Conservation (phyloP, 768 basidiomycete genomes). For the Auriscalpium microsporum region DNA sequence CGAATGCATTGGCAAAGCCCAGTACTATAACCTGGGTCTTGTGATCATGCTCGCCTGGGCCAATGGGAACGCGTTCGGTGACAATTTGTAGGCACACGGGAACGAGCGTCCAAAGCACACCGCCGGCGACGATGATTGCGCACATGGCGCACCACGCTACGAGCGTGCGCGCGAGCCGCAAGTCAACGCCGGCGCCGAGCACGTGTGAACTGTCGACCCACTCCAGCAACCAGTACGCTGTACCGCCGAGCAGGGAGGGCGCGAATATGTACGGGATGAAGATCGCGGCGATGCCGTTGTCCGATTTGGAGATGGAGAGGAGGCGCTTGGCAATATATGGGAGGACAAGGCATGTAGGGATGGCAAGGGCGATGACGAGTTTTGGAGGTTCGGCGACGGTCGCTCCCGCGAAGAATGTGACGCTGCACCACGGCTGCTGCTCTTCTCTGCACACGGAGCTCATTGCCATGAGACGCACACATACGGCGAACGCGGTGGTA, state of each 20-base stretch:
- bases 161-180: constrained; percentile 51
- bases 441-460: constrained; percentile 94
- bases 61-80: constrained; percentile 16
- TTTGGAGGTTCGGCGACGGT: constrained; percentile 58
- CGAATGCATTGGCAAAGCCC: constrained; percentile 87
- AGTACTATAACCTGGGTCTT: constrained; percentile 50
- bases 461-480: constrained; percentile 65
- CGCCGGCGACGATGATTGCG: constrained; percentile 44
- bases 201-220: constrained; percentile 55
- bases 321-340: constrained; percentile 51
- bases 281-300: constrained; percentile 60
- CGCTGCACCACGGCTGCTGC: constrained; percentile 81
- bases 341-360: constrained; percentile 45
- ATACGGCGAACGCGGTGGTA: constrained; percentile 52
- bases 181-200: constrained; percentile 30
- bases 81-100: constrained; percentile 69
- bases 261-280: constrained; percentile 54
- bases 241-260: constrained; percentile 49
- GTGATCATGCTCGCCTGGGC: constrained; percentile 18
- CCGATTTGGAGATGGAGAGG: constrained; percentile 60
- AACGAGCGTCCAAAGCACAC: constrained; percentile 58
- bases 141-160: constrained; percentile 50
- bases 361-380: constrained; percentile 46
- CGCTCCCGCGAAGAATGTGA: constrained; percentile 81
- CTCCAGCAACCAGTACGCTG: constrained; percentile 74